Percentiles rank a stretch among this genome's conserved stretches.
These are phyloP conservation scores for Pseudognaphalium luteoalbum DNA, from an alignment of 129 eudicot genomes.

Conservation along the genomic window DNA sequence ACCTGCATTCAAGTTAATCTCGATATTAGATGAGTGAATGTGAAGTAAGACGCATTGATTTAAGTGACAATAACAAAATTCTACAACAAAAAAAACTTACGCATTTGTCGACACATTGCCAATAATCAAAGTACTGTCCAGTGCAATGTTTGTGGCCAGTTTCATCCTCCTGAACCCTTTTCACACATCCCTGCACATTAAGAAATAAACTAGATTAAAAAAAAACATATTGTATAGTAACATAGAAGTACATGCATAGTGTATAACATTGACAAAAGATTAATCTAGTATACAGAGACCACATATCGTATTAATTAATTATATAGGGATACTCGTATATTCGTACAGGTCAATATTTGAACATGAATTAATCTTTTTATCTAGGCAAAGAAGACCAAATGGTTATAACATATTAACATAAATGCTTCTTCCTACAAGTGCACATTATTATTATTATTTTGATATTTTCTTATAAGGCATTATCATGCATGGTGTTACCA, in stretches of 20 bases:
- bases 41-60: background rate
- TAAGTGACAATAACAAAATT: background rate
- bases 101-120: slow-evolving; percentile 83
- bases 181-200: slow-evolving; percentile 59
- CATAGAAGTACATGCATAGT: background rate
- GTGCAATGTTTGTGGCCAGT: slow-evolving; percentile 90
- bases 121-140: slow-evolving; percentile 89
- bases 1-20: slow-evolving; percentile 48
- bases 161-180: slow-evolving; percentile 80
- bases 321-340: background rate
- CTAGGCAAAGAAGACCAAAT: background rate
- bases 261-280: background rate
- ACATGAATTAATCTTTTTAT: background rate
- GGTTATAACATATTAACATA: background rate
- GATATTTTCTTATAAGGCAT: background rate
- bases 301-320: background rate
- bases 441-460: background rate
- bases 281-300: background rate
- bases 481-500: background rate
- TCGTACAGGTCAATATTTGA: background rate
- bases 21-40: background rate
- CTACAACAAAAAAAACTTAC: slow-evolving; percentile 42
- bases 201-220: background rate
- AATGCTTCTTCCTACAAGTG: background rate
- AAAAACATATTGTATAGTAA: background rate